Evolutionary conservation across 2,329 filamentous ascomycete species (phyloP), one percentile per base, ranked within the genome.

Genomic region (Dryadomyces quercivorus): DNA sequence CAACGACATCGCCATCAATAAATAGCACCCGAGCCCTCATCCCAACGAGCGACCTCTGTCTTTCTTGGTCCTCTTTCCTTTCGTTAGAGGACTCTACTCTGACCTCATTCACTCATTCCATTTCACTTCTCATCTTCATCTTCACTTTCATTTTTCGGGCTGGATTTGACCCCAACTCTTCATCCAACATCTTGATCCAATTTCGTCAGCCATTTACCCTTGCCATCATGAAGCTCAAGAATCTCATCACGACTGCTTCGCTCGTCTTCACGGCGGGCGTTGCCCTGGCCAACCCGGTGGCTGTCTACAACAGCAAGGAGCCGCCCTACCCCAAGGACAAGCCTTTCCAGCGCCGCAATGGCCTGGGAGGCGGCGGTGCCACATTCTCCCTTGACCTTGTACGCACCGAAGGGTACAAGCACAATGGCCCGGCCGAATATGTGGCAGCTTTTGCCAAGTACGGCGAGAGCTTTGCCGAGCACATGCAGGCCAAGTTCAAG

Each of bases 371-470:
- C 12, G 40, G 20, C 10, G 47, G 55, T 8, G 20, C 40, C 2
- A 31, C 26, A 8, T 69, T 70, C 51, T 59, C 59, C 0, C 47
- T 74, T 12, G 47, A 59, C 0, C 65, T 70, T 18, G 59, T 71
- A 3, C 57, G 55, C 43, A 76, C 75, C 56, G 50, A 57, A 0
- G 52, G 58, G 0, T 73, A 66, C 58, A 57, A 57, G 9, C 63
- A 62, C 10, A 66, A 68, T 12, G 68, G 70, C 51, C 49, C 63
- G 5, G 58, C 59, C 16, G 63, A 63, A 50, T 66, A 66, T n/a
- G 60, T 61, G 1, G 60, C 63, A 21, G 68, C 68, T 0, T 67
- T 67, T 34, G 56, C 64, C 54, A 74, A 73, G 59, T 73, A 71
- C 54, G 63, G 64, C 12, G 62, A 62, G 42, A 56, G 59, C 3